These are phyloP conservation scores for Solioccasus polychromus DNA, from an alignment of 768 basidiomycete genomes.

Conservation along the genomic window DNA sequence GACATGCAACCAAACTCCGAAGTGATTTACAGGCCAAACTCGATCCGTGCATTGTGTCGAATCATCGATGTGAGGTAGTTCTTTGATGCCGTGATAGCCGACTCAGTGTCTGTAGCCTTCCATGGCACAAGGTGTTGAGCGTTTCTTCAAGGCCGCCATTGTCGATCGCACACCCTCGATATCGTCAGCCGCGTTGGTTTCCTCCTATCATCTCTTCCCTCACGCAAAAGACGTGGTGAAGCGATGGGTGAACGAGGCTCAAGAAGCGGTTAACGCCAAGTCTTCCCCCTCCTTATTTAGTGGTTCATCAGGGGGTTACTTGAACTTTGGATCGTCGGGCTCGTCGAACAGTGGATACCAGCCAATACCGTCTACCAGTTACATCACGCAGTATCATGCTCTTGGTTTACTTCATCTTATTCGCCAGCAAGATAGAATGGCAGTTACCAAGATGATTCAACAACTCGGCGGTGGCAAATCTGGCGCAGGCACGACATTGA, in stretches of 20 bases:
- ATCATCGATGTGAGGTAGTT: conserved; percentile 84
- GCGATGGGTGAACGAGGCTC: conserved; percentile 99
- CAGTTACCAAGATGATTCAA: conserved; percentile 98
- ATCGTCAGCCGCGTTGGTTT: conserved; percentile 93
- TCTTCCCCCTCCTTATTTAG: conserved; percentile 68
- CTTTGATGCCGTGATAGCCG: conserved; percentile 35
- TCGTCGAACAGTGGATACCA: conserved; percentile 63
- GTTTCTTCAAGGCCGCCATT: conserved; percentile 99
- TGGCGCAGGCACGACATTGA: conserved; percentile 77
- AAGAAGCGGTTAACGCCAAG: conserved; percentile 93
- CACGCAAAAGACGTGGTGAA: conserved; percentile 93
- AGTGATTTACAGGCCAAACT: conserved; percentile 97
- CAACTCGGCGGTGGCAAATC: conserved; percentile 90
- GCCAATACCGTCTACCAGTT: conserved; percentile 82
- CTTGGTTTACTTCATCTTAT: conserved; percentile 92
- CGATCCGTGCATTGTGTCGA: conserved; percentile 92
- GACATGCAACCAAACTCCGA: conserved; percentile 99
- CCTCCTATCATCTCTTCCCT: conserved; percentile 95
- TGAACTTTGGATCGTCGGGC: conserved; percentile 63
- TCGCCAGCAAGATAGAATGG: conserved; percentile 97
- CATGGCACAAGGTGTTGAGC: conserved; percentile 98
- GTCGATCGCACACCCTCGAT: conserved; percentile 96
- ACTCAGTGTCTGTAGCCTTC: conserved; percentile 63
- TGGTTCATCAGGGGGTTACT: conserved; percentile 55
- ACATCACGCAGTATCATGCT: conserved; percentile 96